Conservation (phyloP, 2,329 filamentous ascomycete genomes). For the Thermoascus crustaceus region DNA sequence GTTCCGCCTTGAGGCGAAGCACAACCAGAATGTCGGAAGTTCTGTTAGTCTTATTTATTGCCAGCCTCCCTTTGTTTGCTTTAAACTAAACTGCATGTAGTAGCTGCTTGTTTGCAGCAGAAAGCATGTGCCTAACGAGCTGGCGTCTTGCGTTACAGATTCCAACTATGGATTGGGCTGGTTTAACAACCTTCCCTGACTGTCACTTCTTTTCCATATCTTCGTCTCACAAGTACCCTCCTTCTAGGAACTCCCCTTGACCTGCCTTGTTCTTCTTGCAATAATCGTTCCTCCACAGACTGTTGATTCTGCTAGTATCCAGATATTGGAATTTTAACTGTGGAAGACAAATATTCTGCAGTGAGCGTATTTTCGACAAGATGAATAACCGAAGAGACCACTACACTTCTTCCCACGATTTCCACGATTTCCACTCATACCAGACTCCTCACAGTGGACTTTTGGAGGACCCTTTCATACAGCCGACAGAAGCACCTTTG, state of each 20-base stretch:
- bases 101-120: constrained; percentile 18
- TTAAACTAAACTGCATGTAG: constrained; percentile 10
- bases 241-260: constrained; percentile 9
- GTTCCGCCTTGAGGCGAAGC: constrained; percentile 17
- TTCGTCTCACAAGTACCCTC: constrained; percentile 13
- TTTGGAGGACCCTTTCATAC: not conserved
- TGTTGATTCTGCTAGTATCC: not conserved
- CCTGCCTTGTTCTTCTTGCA: not conserved
- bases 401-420: no score
- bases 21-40: constrained; percentile 7
- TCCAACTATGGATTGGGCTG: constrained; percentile 8
- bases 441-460: not conserved
- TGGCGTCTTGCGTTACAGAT: constrained; percentile 11
- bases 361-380: no score
- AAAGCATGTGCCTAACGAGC: constrained; percentile 18
- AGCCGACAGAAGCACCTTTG: not conserved
- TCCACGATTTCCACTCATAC: no score
- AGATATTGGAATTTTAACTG: not conserved
- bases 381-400: no score
- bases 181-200: constrained; percentile 6
- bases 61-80: constrained; percentile 14
- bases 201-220: constrained; percentile 12
- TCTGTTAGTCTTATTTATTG: constrained; percentile 9
- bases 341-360: not conserved
- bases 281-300: not conserved